Conservation (phyloP, 2,329 filamentous ascomycete genomes). For the Orbilia javanica region DNA sequence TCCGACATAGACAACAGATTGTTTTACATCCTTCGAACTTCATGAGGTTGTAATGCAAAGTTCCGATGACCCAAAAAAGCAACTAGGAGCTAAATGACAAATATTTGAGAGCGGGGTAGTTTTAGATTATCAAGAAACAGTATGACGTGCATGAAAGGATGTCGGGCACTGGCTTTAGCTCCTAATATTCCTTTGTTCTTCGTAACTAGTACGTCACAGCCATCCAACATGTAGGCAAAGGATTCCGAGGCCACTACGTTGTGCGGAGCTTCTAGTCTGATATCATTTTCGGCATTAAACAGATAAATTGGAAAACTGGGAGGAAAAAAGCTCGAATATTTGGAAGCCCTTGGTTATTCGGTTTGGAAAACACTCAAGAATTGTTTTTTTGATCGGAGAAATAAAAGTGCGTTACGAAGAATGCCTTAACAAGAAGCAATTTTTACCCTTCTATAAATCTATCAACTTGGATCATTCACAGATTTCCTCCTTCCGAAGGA, state of each 20-base stretch:
- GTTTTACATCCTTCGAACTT: background rate
- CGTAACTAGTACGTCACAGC: background rate
- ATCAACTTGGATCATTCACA: background rate
- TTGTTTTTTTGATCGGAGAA: background rate
- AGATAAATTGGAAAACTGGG: background rate
- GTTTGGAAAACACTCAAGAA: background rate
- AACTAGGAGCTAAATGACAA: background rate
- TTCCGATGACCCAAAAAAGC: background rate
- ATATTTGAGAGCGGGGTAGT: background rate
- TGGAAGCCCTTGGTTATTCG: background rate
- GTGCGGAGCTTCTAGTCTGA: background rate
- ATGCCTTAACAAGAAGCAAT: background rate
- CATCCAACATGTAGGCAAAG: slow-evolving; percentile 1
- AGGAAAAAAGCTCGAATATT: background rate
- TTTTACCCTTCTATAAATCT: background rate
- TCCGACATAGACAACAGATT: background rate
- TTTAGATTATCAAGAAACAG: background rate
- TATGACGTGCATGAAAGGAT: background rate
- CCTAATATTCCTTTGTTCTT: no score
- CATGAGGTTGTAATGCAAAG: background rate
- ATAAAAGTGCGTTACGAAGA: background rate
- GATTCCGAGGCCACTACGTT: background rate
- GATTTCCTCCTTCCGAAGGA: background rate
- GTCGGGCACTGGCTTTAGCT: background rate
- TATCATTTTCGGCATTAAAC: background rate